Percentiles rank a stretch among this genome's conserved stretches.
phyloP scores from a whole-genome alignment of 2,329 filamentous ascomycete genomes.

The Diaporthe vaccinii region DNA sequence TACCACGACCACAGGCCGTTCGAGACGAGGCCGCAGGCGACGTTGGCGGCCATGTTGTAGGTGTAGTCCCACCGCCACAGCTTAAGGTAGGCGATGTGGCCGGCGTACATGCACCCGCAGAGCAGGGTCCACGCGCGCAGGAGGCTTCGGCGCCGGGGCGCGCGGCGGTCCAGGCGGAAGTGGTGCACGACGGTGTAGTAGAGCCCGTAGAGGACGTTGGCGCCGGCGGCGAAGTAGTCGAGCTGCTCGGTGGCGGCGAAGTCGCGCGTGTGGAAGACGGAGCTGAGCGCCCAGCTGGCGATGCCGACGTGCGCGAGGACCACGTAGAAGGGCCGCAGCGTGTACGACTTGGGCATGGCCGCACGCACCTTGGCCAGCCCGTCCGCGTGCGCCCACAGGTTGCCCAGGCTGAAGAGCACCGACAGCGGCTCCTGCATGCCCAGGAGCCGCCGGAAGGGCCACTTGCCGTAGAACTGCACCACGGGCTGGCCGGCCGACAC shows the following conservation, averaged over 20 bases:
- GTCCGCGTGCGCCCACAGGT: conserved; percentile 86
- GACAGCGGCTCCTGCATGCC: conserved; percentile 96
- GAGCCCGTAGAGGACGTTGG: conserved; percentile 89
- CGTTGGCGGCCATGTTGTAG: conserved; percentile 98
- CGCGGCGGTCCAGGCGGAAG: conserved; percentile 80
- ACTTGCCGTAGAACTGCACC: conserved; percentile 98
- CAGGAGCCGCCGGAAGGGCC: conserved; percentile 92
- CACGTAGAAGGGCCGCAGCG: conserved; percentile 85
- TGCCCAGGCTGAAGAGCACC: conserved; percentile 92
- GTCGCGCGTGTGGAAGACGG: conserved; percentile 93
- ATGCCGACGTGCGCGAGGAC: conserved; percentile 85
- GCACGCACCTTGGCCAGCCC: conserved; percentile 80
- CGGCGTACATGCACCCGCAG: conserved; percentile 78
- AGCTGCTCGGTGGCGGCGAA: conserved; percentile 89
- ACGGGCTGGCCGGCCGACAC: conserved; percentile 75
- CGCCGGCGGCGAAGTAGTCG: conserved; percentile 96
- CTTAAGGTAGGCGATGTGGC: conserved; percentile 87
- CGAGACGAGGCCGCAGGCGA: conserved; percentile 82
- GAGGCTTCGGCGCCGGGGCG: conserved; percentile 59
- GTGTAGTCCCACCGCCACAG: conserved; percentile 93
- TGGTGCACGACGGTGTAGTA: conserved; percentile 88
- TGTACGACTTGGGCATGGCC: conserved; percentile 78
- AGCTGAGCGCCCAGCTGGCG: conserved; percentile 87
- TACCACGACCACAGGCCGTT: conserved; percentile 91
- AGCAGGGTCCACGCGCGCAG: conserved; percentile 81